Evolutionary conservation across 129 eudicot genomes (phyloP).

Genomic region (Artemisia argyi): DNA sequence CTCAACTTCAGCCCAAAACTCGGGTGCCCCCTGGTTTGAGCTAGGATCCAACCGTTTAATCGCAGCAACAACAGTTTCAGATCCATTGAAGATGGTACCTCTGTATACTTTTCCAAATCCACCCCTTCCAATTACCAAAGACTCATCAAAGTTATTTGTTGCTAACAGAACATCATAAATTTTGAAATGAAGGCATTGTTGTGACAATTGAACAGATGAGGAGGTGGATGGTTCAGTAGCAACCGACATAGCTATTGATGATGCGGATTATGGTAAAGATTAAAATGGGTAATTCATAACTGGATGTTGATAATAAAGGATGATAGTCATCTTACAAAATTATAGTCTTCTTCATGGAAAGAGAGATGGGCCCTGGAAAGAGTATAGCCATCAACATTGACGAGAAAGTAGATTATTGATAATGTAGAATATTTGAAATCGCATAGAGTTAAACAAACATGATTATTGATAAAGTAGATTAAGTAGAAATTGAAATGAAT

Average conservation of each 20-base stretch:
- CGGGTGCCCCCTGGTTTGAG: neutral
- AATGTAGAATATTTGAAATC: too few relatives aligned
- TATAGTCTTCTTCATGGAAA: neutral
- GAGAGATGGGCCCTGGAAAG: neutral
- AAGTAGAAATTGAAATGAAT: neutral
- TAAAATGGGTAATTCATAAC: neutral
- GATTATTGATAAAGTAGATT: neutral
- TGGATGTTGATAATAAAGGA: neutral
- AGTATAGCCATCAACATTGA: too few relatives aligned
- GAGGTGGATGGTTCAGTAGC: neutral
- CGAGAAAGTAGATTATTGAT: too few relatives aligned
- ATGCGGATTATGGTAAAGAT: neutral
- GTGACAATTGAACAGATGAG: neutral
- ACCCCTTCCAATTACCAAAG: neutral
- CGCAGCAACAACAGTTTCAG: neutral
- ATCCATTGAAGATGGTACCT: neutral
- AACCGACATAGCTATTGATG: neutral
- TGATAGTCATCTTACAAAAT: neutral
- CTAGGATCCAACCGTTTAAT: constrained; percentile 6
- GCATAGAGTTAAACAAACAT: neutral
- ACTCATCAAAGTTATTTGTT: neutral
- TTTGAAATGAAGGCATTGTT: neutral
- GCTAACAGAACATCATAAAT: neutral
- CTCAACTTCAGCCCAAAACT: constrained; percentile 5
- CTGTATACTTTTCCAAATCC: constrained; percentile 15